These are phyloP conservation scores for Chaetomidium leptoderma DNA, from an alignment of 495 filamentous ascomycete genomes.

Conservation along the genomic window DNA sequence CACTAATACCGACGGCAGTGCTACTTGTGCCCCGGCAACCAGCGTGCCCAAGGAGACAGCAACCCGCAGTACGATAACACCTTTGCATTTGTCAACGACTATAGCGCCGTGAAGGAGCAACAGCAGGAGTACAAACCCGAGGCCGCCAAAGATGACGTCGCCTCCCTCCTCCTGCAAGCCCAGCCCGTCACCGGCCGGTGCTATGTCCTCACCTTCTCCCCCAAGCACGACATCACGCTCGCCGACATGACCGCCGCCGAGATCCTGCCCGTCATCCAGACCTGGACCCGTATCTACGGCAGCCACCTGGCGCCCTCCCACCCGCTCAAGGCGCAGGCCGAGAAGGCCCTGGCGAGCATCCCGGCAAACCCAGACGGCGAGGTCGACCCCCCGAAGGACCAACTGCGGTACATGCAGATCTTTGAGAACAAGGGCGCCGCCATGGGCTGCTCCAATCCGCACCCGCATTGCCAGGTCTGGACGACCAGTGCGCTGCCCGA, in stretches of 20 bases:
- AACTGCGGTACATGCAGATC: constrained; percentile 97
- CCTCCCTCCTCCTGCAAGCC: constrained; percentile 76
- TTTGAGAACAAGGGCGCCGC: constrained; percentile 98
- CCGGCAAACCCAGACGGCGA: constrained; percentile 38
- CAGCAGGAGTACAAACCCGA: constrained; percentile 55
- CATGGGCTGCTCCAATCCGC: constrained; percentile 98
- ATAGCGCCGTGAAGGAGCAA: constrained; percentile 91
- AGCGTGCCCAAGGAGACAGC: constrained; percentile 79
- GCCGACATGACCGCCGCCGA: constrained; percentile 70
- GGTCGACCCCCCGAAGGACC: constrained; percentile 54
- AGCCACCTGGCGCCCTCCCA: constrained; percentile 69
- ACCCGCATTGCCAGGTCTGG: constrained; percentile 97
- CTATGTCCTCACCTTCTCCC: constrained; percentile 92
- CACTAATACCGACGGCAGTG: constrained; percentile 47
- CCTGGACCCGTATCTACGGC: constrained; percentile 85
- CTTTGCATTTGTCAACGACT: constrained; percentile 97
- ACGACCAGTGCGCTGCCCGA: constrained; percentile 85
- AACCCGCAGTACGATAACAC: constrained; percentile 86
- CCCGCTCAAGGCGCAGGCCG: constrained; percentile 51
- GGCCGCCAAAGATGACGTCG: constrained; percentile 48
- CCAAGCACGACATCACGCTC: constrained; percentile 84
- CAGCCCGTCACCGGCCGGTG: constrained; percentile 91
- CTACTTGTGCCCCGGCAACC: constrained; percentile 95
- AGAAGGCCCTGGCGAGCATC: constrained; percentile 33
- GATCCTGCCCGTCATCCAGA: constrained; percentile 72